These are phyloP conservation scores for Chlorophyllum brunneum DNA, from an alignment of 768 basidiomycete species.

Conservation along the genomic window DNA sequence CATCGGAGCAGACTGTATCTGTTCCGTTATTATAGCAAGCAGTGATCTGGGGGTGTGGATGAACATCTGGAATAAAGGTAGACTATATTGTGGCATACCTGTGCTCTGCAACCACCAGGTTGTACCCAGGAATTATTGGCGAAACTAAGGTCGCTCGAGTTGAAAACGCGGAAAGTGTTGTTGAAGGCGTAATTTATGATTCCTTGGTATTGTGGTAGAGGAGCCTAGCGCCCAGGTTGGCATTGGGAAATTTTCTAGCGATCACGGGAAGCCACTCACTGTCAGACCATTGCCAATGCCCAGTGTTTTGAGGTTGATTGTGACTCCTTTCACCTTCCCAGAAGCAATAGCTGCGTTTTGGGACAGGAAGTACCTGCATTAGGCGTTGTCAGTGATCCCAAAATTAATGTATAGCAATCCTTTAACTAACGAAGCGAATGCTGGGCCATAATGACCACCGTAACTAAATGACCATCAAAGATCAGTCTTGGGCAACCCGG, in stretches of 20 bases:
- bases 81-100: conserved; percentile 26
- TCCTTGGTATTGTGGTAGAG: conserved; percentile 52
- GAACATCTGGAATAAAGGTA: background rate
- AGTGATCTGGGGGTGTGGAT: conserved; percentile 35
- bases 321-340: conserved; percentile 39
- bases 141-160: conserved; percentile 30
- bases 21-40: conserved; percentile 47
- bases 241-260: background rate
- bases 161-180: conserved; percentile 54
- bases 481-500: background rate
- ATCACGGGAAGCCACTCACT: conserved; percentile 26
- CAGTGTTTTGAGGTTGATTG: conserved; percentile 57
- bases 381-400: background rate
- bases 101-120: conserved; percentile 45
- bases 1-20: conserved; percentile 48
- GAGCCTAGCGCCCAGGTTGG: conserved; percentile 24
- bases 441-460: conserved; percentile 69
- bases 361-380: conserved; percentile 44
- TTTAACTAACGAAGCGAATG: conserved; percentile 47
- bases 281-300: conserved; percentile 62
- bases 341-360: conserved; percentile 55
- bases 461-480: conserved; percentile 35
- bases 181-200: conserved; percentile 51
- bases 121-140: conserved; percentile 42
- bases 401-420: background rate